Percentiles rank a stretch among this genome's conserved stretches.
Evolutionary conservation across 768 basidiomycete species (phyloP).

Genomic region (Arthromyces matolae): DNA sequence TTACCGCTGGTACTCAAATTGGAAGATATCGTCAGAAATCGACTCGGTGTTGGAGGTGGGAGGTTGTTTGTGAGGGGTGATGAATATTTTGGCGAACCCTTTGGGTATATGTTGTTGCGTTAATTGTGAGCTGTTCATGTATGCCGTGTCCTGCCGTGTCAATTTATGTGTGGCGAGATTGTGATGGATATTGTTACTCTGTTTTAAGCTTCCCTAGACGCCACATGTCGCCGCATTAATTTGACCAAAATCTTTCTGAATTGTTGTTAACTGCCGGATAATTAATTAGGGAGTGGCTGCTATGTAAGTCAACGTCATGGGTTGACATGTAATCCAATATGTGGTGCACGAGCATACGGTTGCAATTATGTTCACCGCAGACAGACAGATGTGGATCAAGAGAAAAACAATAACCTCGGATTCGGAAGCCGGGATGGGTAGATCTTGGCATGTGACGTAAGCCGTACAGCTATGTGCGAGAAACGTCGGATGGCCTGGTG

Average conservation of each 20-base stretch:
- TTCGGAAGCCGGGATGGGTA: neutral
- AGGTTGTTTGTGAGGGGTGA: conserved; percentile 8
- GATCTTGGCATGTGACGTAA: conserved; percentile 3
- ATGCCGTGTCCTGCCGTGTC: no score
- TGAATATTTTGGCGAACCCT: conserved; percentile 9
- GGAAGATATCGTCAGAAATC: conserved; percentile 5
- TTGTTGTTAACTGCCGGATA: no score
- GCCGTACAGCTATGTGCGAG: conserved; percentile 2
- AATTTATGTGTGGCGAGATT: no score
- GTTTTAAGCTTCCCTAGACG: no score
- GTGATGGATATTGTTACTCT: no score
- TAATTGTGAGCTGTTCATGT: neutral
- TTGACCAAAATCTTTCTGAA: no score
- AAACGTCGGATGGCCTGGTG: neutral
- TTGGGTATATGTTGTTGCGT: conserved; percentile 4
- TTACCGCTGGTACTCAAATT: conserved; percentile 8
- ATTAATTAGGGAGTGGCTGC: no score
- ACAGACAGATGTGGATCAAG: no score
- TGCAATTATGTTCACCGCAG: no score
- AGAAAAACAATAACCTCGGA: neutral
- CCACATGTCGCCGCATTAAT: no score
- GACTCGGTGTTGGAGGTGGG: neutral
- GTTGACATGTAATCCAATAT: no score
- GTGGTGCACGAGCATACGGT: no score
- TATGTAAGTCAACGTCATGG: neutral